Percentiles rank a stretch among this genome's conserved stretches.
Conservation (phyloP, 352 stramenopile genomes). For the Elongisporangium prolatum region DNA sequence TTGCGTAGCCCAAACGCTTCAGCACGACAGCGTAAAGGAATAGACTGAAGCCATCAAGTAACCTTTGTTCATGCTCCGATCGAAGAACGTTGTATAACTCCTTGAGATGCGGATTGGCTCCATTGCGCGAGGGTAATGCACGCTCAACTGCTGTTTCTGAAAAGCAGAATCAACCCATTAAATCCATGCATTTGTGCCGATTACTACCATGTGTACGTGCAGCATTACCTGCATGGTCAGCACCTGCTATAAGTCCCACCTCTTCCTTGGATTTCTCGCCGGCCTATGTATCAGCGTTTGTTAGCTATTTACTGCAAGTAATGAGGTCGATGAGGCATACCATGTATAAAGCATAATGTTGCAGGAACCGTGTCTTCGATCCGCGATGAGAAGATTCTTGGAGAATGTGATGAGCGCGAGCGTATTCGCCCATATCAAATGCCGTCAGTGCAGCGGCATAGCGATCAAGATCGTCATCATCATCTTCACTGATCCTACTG, state of each 20-base stretch:
- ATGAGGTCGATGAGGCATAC: too few relatives aligned
- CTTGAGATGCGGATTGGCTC: conserved; percentile 66
- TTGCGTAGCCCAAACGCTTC: conserved; percentile 56
- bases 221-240: not conserved
- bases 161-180: not conserved
- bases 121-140: conserved; percentile 26
- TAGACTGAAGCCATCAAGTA: conserved; percentile 68
- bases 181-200: not conserved
- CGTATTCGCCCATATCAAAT: conserved; percentile 70
- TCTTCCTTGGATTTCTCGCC: conserved; percentile 82
- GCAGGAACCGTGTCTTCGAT: conserved; percentile 56
- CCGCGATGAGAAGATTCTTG: not conserved
- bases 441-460: conserved; percentile 65
- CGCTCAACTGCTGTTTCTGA: conserved; percentile 26
- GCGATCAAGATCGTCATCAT: conserved; percentile 21
- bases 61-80: conserved; percentile 35
- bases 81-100: conserved; percentile 59
- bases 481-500: not conserved
- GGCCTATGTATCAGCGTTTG: conserved; percentile 20
- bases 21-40: conserved; percentile 82
- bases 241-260: conserved; percentile 49
- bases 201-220: not conserved
- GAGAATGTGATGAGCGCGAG: conserved; percentile 68
- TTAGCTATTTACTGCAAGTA: not conserved
- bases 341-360: conserved; percentile 72